A percentile compares a stretch with the other conserved stretches of the same genome.
phyloP scores from a whole-genome alignment of 352 stramenopile species.

The Globisporangium splendens region DNA sequence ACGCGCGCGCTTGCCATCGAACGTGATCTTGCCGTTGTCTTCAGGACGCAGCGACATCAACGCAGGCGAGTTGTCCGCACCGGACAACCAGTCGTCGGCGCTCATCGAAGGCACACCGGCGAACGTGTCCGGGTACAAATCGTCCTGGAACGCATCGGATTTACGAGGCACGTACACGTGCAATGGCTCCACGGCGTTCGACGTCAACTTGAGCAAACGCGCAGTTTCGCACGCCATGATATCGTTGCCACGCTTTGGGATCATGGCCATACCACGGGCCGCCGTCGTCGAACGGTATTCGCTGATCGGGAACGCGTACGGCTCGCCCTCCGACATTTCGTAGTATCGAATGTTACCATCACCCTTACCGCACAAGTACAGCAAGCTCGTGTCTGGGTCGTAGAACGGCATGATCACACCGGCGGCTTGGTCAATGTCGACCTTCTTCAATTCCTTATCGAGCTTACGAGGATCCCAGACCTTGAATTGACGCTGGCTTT shows the following conservation, averaged over 20 bases:
- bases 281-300: slow-evolving; percentile 96
- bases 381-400: slow-evolving; percentile 96
- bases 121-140: slow-evolving; percentile 98
- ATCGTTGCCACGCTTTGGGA: slow-evolving; percentile 98
- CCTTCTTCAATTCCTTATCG: slow-evolving; percentile 91
- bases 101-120: slow-evolving; percentile 93
- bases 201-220: slow-evolving; percentile 94
- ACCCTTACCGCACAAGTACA: slow-evolving; percentile 97
- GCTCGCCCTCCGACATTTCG: slow-evolving; percentile 96
- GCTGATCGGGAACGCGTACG: slow-evolving; percentile 90
- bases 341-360: slow-evolving; percentile 99
- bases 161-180: slow-evolving; percentile 96
- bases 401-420: slow-evolving; percentile 99
- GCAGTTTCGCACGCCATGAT: slow-evolving; percentile 98
- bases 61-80: slow-evolving; percentile 91
- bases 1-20: slow-evolving; percentile 74
- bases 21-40: slow-evolving; percentile 81
- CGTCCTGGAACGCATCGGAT: slow-evolving; percentile 98
- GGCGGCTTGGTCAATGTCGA: slow-evolving; percentile 97
- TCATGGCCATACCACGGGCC: slow-evolving; percentile 96
- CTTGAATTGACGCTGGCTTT: slow-evolving; percentile 93
- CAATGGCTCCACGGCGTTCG: slow-evolving; percentile 96
- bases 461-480: slow-evolving; percentile 87
- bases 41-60: slow-evolving; percentile 93
- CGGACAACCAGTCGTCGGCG: slow-evolving; percentile 94